A percentile compares a stretch with the other conserved stretches of the same genome.
Conservation (phyloP, 139 green algal species). For the Chlamydomonas asymmetrica region DNA sequence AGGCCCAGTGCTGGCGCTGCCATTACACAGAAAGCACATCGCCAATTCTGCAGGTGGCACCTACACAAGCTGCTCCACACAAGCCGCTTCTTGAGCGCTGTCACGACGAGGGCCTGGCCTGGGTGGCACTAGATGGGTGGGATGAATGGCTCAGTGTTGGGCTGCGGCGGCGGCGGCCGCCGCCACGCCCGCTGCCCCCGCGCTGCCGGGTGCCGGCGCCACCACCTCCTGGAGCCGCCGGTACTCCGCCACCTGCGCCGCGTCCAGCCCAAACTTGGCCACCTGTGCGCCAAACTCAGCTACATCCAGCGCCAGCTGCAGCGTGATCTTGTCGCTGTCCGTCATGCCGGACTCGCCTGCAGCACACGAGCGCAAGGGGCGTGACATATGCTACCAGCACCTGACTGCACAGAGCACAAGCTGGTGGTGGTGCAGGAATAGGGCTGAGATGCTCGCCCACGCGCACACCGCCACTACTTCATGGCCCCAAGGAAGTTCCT, state of each 20-base stretch:
- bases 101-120: not conserved
- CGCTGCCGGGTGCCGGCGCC: constrained; percentile 10
- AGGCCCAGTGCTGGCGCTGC: too few species aligned
- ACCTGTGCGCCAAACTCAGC: constrained; percentile 70
- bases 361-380: not conserved
- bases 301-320: constrained; percentile 81
- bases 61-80: not conserved
- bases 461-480: too few species aligned
- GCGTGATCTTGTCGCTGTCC: constrained; percentile 90
- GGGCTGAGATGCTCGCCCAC: too few species aligned
- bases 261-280: constrained; percentile 33
- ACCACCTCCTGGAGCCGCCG: constrained; percentile 36
- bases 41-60: not conserved
- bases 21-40: too few species aligned
- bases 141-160: not conserved
- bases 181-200: not conserved
- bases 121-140: not conserved
- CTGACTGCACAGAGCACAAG: not conserved
- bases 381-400: not conserved
- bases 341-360: constrained; percentile 45
- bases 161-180: not conserved
- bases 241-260: constrained; percentile 24
- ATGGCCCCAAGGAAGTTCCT: too few species aligned
- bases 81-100: not conserved
- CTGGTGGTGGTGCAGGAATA: too few species aligned